Evolutionary conservation across 1,284 basidiomycete genomes (phyloP).

Genomic region (Cryptococcus hybrid): DNA sequence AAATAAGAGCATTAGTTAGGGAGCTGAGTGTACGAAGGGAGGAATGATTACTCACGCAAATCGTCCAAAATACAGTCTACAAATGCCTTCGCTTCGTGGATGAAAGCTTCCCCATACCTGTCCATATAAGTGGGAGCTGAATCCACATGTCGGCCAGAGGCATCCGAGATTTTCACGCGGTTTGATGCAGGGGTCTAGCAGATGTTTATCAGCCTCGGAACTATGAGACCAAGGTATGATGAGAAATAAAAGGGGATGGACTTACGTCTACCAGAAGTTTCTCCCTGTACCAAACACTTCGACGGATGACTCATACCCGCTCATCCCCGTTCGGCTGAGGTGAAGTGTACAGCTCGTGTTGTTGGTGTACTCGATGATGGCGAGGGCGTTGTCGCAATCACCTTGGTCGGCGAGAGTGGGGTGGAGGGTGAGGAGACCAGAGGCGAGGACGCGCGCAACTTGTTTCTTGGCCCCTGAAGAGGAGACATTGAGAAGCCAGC

Average conservation of each 20-base stretch:
- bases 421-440: conserved; percentile 13
- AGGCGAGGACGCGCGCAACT: conserved; percentile 11
- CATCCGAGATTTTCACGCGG: too few species aligned
- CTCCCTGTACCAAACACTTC: conserved; percentile 15
- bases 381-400: conserved; percentile 24
- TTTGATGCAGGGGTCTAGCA: too few species aligned
- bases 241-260: too few species aligned
- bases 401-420: conserved; percentile 15
- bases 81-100: conserved; percentile 20
- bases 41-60: conserved; percentile 9
- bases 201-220: too few species aligned
- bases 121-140: conserved; percentile 15
- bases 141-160: too few species aligned
- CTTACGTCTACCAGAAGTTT: neutral
- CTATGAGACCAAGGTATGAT: too few species aligned
- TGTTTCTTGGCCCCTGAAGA: neutral
- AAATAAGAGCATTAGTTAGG: neutral
- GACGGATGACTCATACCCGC: conserved; percentile 13
- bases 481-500: conserved; percentile 18
- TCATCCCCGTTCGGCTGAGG: conserved; percentile 13
- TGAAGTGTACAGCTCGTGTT: conserved; percentile 15
- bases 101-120: conserved; percentile 25
- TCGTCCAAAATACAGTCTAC: conserved; percentile 18
- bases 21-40: neutral
- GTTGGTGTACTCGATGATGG: conserved; percentile 17